phyloP scores from a whole-genome alignment of 768 basidiomycete species.

The Lentinula sp. region DNA sequence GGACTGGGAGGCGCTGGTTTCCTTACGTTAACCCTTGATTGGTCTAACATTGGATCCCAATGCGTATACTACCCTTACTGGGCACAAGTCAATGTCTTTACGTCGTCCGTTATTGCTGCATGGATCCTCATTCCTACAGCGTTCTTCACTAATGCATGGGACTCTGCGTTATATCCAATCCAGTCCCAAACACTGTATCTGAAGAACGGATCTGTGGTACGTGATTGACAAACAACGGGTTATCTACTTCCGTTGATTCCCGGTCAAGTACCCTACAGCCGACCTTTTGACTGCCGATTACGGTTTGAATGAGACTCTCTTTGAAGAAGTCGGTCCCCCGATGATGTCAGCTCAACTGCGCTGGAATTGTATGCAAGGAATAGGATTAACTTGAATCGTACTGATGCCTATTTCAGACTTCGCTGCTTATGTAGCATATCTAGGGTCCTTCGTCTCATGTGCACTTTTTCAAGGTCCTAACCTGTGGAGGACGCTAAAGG shows the following conservation, averaged over 20 bases:
- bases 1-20: slow-evolving; percentile 18
- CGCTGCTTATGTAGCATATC: slow-evolving; percentile 15
- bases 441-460: slow-evolving; percentile 16
- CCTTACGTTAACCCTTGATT: slow-evolving; percentile 17
- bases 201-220: slow-evolving; percentile 10
- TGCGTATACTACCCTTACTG: slow-evolving; percentile 19
- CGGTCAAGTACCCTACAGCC: slow-evolving; percentile 14
- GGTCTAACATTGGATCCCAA: slow-evolving; percentile 18
- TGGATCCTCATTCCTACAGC: slow-evolving; percentile 18
- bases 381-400: not conserved
- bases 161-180: slow-evolving; percentile 15
- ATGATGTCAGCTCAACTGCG: slow-evolving; percentile 19
- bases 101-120: slow-evolving; percentile 14
- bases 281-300: slow-evolving; percentile 14
- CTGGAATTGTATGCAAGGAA: slow-evolving; percentile 11
- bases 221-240: not conserved
- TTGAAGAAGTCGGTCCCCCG: slow-evolving; percentile 12
- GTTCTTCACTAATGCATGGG: slow-evolving; percentile 17
- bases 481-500: slow-evolving; percentile 12
- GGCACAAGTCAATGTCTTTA: slow-evolving; percentile 17
- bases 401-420: not conserved
- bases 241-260: not conserved
- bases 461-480: slow-evolving; percentile 18
- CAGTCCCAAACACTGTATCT: slow-evolving; percentile 14
- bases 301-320: slow-evolving; percentile 14